Base-by-base conservation (phyloP, 768 basidiomycete genomes). In the Lactarius sanguifluus region DNA sequence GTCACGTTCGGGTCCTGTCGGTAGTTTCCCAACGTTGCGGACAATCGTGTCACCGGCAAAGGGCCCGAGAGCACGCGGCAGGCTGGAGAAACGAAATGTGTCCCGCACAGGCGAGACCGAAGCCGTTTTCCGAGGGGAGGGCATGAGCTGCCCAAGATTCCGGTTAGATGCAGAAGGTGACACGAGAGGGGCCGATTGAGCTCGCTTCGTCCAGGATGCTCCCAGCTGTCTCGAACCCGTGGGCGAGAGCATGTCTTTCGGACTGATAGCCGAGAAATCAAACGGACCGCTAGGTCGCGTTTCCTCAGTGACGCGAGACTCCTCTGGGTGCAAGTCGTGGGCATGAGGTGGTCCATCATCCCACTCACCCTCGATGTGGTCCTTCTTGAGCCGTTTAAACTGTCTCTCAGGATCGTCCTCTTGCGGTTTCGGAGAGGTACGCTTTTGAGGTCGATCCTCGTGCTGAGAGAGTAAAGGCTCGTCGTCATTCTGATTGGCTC, bases 61-160 rank as follows among this genome's bases (percentile, higher is more conserved):
- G 20, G 52, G 57, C 8, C 47, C 61, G 23, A 65, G 40, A 23
- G 62, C 60, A 34, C 58, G 55, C 36, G 70, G 70, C 45, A 65
- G n/a, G 54, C 70, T 70, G 20, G 67, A 69, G 64, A 69, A 70
- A 34, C 68, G 70, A 13, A 70, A 40, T n/a, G 20, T n/a, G 20
- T 65, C 64, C 16, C 64, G 68, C 16, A 20, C 16, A 45, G 64
- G 68, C 43, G 64, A 64, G 30, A 62, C 62, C 30, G 64, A 57
- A 6, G 58, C 38, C 15, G 61, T 43, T 30, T 57, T 59, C 38
- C 36, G 59, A 38, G 64, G 68, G 12, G 61, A 62, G 9, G 68
- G 64, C 43, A 61, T 59, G 36, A 70, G 56, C 28, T 43, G 52
- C 7, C 61, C 61, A 28, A 70, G 68, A 30, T 70, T 62, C 15